A percentile compares a stretch with the other conserved stretches of the same genome.
These are phyloP conservation scores for Xerocomellus dryophilus DNA, from an alignment of 768 basidiomycete genomes.

Conservation along the genomic window DNA sequence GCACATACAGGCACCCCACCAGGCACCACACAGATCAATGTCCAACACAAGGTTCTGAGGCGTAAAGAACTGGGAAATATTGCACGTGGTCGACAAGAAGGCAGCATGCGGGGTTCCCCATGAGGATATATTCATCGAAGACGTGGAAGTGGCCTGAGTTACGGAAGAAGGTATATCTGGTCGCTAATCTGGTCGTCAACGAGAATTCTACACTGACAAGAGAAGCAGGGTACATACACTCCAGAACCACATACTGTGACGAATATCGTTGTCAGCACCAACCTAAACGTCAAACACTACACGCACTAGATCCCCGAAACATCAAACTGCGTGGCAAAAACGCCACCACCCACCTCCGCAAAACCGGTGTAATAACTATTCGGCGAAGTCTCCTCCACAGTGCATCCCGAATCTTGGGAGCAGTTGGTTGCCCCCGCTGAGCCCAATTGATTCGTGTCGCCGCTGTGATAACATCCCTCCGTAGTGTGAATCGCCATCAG, in stretches of 20 bases:
- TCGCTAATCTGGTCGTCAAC: constrained; percentile 31
- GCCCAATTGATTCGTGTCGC: constrained; percentile 34
- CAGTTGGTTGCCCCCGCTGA: constrained; percentile 24
- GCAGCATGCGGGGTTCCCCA: constrained; percentile 48
- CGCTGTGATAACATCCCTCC: constrained; percentile 36
- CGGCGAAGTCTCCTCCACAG: constrained; percentile 27
- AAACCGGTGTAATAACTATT: constrained; percentile 29
- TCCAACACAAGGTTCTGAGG: constrained; percentile 52
- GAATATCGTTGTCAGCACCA: background rate
- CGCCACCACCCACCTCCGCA: constrained; percentile 48
- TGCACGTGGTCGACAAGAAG: constrained; percentile 41
- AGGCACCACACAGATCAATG: constrained; percentile 53
- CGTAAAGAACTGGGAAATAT: constrained; percentile 44
- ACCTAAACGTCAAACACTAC: background rate
- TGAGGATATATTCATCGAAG: constrained; percentile 36
- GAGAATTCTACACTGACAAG: background rate
- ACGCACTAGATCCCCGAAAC: constrained; percentile 48
- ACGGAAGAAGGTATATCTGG: constrained; percentile 37
- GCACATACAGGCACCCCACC: constrained; percentile 32
- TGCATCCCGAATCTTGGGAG: constrained; percentile 27
- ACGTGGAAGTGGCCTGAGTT: constrained; percentile 27
- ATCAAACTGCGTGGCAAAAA: constrained; percentile 71
- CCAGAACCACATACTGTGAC: constrained; percentile 48
- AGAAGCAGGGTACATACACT: constrained; percentile 32
- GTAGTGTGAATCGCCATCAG: constrained; percentile 58